A percentile compares a stretch with the other conserved stretches of the same genome.
Evolutionary conservation across 139 green algal species (phyloP).

Genomic region (Pseudopediastrum boryanum): DNA sequence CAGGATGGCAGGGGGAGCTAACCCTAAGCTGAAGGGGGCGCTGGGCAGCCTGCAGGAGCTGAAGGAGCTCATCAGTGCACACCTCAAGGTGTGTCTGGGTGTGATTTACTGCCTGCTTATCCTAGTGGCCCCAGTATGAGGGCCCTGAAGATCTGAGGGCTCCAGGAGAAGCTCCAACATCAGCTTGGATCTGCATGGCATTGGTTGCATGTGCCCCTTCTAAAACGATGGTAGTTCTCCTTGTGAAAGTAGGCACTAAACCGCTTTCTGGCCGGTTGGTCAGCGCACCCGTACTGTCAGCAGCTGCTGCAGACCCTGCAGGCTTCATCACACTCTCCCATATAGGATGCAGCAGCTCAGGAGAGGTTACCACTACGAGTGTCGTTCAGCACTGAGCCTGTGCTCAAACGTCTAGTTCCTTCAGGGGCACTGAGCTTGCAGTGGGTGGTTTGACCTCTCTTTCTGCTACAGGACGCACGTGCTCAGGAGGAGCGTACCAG

Average conservation of each 20-base stretch:
- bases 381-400: not conserved
- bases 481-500: slow-evolving; percentile 19
- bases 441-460: too few species aligned
- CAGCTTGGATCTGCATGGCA: not conserved
- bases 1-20: not conserved
- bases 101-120: not conserved
- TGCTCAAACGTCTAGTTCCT: not conserved
- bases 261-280: too few species aligned
- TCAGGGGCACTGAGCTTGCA: too few species aligned
- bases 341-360: not conserved
- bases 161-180: not conserved
- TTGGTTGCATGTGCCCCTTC: not conserved
- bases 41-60: slow-evolving; percentile 47
- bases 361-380: not conserved
- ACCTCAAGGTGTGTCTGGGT: slow-evolving; percentile 45
- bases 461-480: not conserved
- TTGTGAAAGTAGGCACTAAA: too few species aligned
- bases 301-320: not conserved
- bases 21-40: slow-evolving; percentile 5
- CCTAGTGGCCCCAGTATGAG: not conserved
- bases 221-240: too few species aligned
- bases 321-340: not conserved
- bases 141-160: too few species aligned
- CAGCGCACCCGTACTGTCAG: too few species aligned
- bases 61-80: slow-evolving; percentile 38